Conservation (phyloP, 2,329 filamentous ascomycete species). For the Cladophialophora yegresii region DNA sequence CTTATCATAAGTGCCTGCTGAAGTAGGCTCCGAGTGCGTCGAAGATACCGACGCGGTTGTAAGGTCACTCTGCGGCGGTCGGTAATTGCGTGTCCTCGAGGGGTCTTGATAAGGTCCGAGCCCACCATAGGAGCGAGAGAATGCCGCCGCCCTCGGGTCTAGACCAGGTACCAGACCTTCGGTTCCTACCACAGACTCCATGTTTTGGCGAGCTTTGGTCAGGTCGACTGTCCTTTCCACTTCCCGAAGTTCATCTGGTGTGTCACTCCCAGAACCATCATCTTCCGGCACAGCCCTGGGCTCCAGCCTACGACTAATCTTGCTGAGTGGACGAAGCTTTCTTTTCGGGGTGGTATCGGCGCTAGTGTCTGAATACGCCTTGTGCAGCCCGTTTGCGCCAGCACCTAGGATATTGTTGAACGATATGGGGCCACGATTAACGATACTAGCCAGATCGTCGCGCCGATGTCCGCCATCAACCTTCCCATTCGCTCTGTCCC, state of each 20-base stretch:
- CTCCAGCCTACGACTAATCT: slow-evolving; percentile 9
- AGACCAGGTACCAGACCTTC: slow-evolving; percentile 2
- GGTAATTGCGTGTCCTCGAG: slow-evolving; percentile 7
- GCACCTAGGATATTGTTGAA: slow-evolving; percentile 17
- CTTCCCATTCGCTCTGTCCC: slow-evolving; percentile 3
- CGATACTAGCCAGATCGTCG: slow-evolving; percentile 22
- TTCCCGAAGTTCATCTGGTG: slow-evolving; percentile 14
- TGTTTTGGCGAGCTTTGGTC: slow-evolving; percentile 19
- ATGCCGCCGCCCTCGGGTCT: slow-evolving; percentile 18
- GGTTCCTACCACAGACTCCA: not conserved
- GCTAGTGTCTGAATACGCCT: slow-evolving; percentile 26
- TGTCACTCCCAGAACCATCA: slow-evolving; percentile 25
- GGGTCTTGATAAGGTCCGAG: slow-evolving; percentile 13
- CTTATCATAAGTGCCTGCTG: not conserved
- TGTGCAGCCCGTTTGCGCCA: slow-evolving; percentile 10
- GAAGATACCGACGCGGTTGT: slow-evolving; percentile 19
- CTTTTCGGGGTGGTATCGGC: slow-evolving; percentile 21
- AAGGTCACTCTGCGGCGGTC: not conserved
- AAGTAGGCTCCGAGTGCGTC: slow-evolving; percentile 23
- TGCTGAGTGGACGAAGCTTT: slow-evolving; percentile 21
- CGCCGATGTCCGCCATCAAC: slow-evolving; percentile 5
- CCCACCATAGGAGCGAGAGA: slow-evolving; percentile 26
- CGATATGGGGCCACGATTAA: slow-evolving; percentile 24
- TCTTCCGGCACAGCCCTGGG: slow-evolving; percentile 2
- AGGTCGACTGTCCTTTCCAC: slow-evolving; percentile 23